phyloP scores from a whole-genome alignment of 2,329 filamentous ascomycete genomes.

The Penicillium corylophilum region DNA sequence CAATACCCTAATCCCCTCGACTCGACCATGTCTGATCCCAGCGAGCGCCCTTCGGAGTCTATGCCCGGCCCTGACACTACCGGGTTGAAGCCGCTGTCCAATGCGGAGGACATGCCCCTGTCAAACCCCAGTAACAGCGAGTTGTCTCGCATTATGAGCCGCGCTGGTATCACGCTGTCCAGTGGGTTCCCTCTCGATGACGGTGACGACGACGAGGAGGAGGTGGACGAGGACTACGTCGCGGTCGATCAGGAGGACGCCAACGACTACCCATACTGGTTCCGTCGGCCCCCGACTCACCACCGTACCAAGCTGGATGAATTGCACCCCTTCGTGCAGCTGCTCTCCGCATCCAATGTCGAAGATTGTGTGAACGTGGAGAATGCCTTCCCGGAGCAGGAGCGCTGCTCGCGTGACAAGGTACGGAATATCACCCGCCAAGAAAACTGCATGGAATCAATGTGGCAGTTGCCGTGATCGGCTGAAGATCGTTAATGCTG shows the following conservation, averaged over 20 bases:
- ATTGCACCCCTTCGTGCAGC: conserved; percentile 71
- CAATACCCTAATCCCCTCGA: neutral
- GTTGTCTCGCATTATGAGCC: conserved; percentile 29
- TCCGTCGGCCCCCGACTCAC: conserved; percentile 40
- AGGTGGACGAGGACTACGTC: conserved; percentile 43
- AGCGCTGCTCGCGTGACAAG: conserved; percentile 61
- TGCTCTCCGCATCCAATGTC: conserved; percentile 59
- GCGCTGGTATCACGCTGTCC: conserved; percentile 27
- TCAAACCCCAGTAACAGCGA: conserved; percentile 27
- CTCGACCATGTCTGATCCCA: conserved; percentile 30
- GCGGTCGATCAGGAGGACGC: conserved; percentile 44
- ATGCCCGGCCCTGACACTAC: conserved; percentile 25
- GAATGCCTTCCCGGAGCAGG: conserved; percentile 58
- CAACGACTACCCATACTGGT: conserved; percentile 42
- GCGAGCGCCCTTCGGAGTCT: conserved; percentile 29
- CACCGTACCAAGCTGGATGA: conserved; percentile 50
- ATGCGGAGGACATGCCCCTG: conserved; percentile 29
- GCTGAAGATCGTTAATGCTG: neutral
- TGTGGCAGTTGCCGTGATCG: neutral
- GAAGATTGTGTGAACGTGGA: conserved; percentile 59
- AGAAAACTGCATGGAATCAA: neutral
- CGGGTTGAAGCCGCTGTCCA: conserved; percentile 33
- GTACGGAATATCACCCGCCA: conserved; percentile 39
- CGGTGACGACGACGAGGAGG: conserved; percentile 33
- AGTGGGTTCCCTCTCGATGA: conserved; percentile 32